Evolutionary conservation across 345 rosid genomes (phyloP).

Genomic region (Aquilaria yunnanensis): DNA sequence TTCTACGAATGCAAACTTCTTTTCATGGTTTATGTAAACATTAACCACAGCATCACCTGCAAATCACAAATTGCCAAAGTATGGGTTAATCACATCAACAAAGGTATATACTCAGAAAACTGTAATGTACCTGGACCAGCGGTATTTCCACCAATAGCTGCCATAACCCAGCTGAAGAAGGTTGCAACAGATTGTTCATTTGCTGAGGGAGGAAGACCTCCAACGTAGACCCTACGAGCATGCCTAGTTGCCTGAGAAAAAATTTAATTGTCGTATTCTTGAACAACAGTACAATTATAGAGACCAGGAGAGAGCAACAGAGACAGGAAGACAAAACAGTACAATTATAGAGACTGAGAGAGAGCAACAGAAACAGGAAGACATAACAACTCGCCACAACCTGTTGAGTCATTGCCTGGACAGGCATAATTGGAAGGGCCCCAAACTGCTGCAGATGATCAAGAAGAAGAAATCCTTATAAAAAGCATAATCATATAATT

Average conservation of each 20-base stretch:
- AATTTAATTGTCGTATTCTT: not conserved
- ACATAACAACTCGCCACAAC: conserved; percentile 25
- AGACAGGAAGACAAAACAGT: not conserved
- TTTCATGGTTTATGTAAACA: conserved; percentile 89
- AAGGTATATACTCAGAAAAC: not conserved
- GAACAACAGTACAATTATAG: no score
- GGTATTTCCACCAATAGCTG: conserved; percentile 92
- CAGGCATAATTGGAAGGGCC: conserved; percentile 78
- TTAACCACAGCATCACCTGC: conserved; percentile 94
- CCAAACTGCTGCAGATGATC: conserved; percentile 52
- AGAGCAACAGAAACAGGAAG: conserved; percentile 9
- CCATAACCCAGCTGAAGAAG: conserved; percentile 88
- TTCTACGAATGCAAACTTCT: conserved; percentile 96
- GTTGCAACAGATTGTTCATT: conserved; percentile 97
- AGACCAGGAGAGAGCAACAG: conserved; percentile 13
- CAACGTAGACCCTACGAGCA: conserved; percentile 96
- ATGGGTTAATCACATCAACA: conserved; percentile 6
- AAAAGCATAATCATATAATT: not conserved
- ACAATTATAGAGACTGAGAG: not conserved
- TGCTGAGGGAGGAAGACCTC: conserved; percentile 87
- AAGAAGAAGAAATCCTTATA: conserved; percentile 15
- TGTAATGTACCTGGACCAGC: conserved; percentile 66
- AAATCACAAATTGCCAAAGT: conserved; percentile 3
- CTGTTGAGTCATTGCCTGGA: conserved; percentile 98
- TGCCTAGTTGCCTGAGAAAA: conserved; percentile 80